A percentile compares a stretch with the other conserved stretches of the same genome.
Evolutionary conservation across 2,329 filamentous ascomycete genomes (phyloP).

Genomic region (Talaromyces amestolkiae): DNA sequence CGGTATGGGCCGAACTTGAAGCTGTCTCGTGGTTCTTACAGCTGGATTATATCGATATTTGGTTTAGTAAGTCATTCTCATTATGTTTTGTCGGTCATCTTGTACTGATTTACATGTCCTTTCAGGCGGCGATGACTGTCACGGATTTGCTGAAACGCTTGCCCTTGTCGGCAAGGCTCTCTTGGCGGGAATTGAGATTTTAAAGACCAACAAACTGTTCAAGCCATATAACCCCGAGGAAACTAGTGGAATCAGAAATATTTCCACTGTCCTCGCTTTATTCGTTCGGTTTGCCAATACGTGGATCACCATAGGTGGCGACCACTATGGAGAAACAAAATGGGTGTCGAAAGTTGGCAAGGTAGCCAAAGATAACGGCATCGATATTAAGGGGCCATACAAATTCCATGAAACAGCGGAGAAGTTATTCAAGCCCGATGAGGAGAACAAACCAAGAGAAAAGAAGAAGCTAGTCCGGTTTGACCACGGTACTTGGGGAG

Average conservation of each 20-base stretch:
- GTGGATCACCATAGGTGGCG: slow-evolving; percentile 6
- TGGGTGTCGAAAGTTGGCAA: slow-evolving; percentile 12
- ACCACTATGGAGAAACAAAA: slow-evolving; percentile 14
- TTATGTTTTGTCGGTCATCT: background rate
- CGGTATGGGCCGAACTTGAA: slow-evolving; percentile 15
- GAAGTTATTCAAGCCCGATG: background rate
- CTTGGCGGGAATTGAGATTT: slow-evolving; percentile 5
- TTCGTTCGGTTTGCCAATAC: slow-evolving; percentile 7
- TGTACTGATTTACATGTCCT: background rate
- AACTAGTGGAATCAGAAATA: slow-evolving; percentile 3
- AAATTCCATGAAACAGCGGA: slow-evolving; percentile 1
- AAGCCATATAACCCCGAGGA: background rate
- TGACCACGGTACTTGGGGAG: slow-evolving; percentile 1
- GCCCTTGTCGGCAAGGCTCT: slow-evolving; percentile 15
- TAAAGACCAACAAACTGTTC: slow-evolving; percentile 9
- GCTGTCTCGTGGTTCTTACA: slow-evolving; percentile 10
- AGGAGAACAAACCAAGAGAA: background rate
- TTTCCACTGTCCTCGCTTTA: slow-evolving; percentile 10
- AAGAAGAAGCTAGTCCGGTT: slow-evolving; percentile 3
- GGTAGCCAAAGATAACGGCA: slow-evolving; percentile 1
- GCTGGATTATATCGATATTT: slow-evolving; percentile 8
- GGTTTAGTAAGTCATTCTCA: slow-evolving; percentile 13
- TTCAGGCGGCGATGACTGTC: slow-evolving; percentile 13
- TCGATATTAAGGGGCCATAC: slow-evolving; percentile 14
- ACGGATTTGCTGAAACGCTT: slow-evolving; percentile 11